These are phyloP conservation scores for Malus sieversii DNA, from an alignment of 306 rosid species.

Conservation along the genomic window DNA sequence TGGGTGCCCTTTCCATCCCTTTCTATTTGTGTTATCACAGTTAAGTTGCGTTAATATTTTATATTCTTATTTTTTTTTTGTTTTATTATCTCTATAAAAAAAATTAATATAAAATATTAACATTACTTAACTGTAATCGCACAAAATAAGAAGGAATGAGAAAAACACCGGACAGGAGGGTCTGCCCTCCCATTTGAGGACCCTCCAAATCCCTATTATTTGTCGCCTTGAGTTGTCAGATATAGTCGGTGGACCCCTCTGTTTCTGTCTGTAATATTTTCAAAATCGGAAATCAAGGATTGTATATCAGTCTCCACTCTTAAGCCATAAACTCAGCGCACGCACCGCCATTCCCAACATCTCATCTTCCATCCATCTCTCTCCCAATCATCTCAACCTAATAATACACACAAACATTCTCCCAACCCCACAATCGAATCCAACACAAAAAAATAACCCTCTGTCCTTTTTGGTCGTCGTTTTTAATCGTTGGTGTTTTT, in stretches of 20 bases:
- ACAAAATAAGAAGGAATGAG: too few relatives aligned
- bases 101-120: too few relatives aligned
- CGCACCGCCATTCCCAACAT: neutral
- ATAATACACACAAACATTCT: neutral
- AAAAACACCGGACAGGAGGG: too few relatives aligned
- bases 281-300: neutral
- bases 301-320: neutral
- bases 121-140: too few relatives aligned
- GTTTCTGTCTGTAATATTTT: neutral
- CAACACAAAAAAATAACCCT: neutral
- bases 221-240: slow-evolving; percentile 2
- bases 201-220: neutral
- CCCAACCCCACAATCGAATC: neutral
- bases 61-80: too few relatives aligned
- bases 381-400: neutral
- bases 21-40: too few relatives aligned
- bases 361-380: neutral
- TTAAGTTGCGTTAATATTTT: too few relatives aligned
- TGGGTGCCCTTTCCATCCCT: too few relatives aligned
- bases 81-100: too few relatives aligned
- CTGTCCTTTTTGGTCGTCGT: neutral
- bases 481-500: neutral
- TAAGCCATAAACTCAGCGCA: neutral
- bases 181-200: too few relatives aligned
- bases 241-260: neutral